phyloP scores from a whole-genome alignment of 371 early-diverging fungal species.

The Amoeboaphelidium protococcarum region DNA sequence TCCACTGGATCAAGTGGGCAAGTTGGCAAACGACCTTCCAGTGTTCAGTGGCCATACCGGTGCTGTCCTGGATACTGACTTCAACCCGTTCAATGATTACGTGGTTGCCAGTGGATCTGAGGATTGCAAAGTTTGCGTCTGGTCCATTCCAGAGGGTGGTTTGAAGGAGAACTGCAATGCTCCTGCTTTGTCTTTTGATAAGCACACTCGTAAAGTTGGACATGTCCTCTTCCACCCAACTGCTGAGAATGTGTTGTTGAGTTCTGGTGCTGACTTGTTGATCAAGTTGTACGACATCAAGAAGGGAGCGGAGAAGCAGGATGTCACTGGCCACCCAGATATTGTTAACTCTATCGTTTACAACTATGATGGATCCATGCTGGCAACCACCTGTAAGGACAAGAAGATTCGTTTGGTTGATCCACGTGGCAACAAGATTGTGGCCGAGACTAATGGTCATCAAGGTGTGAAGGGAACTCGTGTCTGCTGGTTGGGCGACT shows the following conservation, averaged over 20 bases:
- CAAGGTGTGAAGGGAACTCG: conserved; percentile 87
- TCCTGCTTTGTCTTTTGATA: conserved; percentile 1
- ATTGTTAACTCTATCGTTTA: conserved; percentile 69
- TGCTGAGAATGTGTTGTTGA: conserved; percentile 74
- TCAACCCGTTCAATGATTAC: conserved; percentile 83
- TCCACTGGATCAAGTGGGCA: conserved; percentile 50
- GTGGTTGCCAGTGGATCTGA: conserved; percentile 69
- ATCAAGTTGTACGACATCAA: conserved; percentile 92
- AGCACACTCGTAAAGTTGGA: conserved; percentile 49
- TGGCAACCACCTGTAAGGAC: conserved; percentile 84
- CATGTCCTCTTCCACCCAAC: conserved; percentile 87
- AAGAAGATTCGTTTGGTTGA: conserved; percentile 82
- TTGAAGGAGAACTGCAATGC: conserved; percentile 12
- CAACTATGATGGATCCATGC: conserved; percentile 56
- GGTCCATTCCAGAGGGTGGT: conserved; percentile 59
- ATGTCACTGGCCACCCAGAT: conserved; percentile 71
- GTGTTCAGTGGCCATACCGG: conserved; percentile 72
- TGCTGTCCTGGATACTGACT: conserved; percentile 87
- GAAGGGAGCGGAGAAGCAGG: conserved; percentile 52
- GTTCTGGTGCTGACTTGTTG: conserved; percentile 55
- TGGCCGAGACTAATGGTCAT: conserved; percentile 52
- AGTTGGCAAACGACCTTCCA: conserved; percentile 55
- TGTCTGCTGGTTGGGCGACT: conserved; percentile 65
- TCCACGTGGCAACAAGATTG: conserved; percentile 53
- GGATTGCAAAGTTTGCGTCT: conserved; percentile 81